phyloP scores from a whole-genome alignment of 169 alveolate genomes.

The Eimeria brunetti region DNA sequence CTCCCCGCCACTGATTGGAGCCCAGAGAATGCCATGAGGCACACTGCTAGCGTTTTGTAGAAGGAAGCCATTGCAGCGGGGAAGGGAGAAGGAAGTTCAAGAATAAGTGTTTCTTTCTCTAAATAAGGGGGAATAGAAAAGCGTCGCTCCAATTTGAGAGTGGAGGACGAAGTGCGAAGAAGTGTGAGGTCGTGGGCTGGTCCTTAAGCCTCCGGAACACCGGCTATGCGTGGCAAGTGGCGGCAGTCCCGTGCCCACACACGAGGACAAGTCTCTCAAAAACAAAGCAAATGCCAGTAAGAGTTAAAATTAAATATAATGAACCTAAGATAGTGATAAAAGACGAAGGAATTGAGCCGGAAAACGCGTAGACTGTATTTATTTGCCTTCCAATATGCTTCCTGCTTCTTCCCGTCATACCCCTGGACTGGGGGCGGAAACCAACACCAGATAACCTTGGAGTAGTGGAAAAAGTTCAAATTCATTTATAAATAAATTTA shows the following conservation, averaged over 20 bases:
- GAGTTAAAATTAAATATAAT: no score
- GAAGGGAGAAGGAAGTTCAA: neutral
- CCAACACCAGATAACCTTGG: no score
- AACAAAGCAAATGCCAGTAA: neutral
- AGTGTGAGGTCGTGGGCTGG: neutral
- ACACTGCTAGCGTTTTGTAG: neutral
- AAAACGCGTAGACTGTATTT: no score
- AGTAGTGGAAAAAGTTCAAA: no score
- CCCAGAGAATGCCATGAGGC: neutral
- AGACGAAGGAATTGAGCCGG: neutral
- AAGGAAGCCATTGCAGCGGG: neutral
- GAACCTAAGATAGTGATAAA: no score
- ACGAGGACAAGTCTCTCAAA: neutral
- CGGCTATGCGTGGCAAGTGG: neutral
- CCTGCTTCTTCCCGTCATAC: no score
- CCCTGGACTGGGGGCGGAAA: no score
- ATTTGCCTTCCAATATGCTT: no score
- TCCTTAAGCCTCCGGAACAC: neutral
- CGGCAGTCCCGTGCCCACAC: neutral
- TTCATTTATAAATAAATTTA: no score
- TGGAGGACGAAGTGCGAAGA: neutral
- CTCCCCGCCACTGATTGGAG: neutral
- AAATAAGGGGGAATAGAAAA: no score
- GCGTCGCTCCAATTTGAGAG: no score
- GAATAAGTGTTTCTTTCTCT: no score